Conservation (phyloP, 495 filamentous ascomycete genomes). For the Lineolata rhizophorae region DNA sequence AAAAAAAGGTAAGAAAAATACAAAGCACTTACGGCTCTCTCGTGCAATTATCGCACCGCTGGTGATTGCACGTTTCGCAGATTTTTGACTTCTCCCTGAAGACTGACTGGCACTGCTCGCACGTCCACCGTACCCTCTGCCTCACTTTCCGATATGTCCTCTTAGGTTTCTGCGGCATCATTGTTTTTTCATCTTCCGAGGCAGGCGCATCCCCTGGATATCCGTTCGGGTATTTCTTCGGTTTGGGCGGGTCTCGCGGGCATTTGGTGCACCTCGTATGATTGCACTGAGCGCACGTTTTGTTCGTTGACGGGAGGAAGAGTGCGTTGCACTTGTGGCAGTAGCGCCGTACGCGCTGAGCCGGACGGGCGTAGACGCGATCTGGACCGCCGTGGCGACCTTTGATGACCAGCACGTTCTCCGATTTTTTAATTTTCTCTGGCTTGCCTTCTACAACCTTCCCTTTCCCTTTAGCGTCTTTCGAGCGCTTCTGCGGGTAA, state of each 20-base stretch:
- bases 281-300: conserved; percentile 38
- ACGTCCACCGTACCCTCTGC: conserved; percentile 1
- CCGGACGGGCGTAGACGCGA: conserved; percentile 38
- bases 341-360: conserved; percentile 47
- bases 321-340: conserved; percentile 55
- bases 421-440: conserved; percentile 9
- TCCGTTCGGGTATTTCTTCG: conserved; percentile 51
- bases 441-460: conserved; percentile 22
- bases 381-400: conserved; percentile 33
- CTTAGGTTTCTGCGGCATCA: background rate
- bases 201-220: conserved; percentile 44
- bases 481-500: conserved; percentile 33
- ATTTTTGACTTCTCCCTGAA: background rate
- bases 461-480: conserved; percentile 21
- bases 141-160: background rate
- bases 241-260: conserved; percentile 54
- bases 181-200: background rate
- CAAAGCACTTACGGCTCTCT: background rate
- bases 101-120: background rate
- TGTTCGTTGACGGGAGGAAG: conserved; percentile 27
- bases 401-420: conserved; percentile 5
- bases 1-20: background rate
- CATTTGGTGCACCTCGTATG: conserved; percentile 67
- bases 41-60: conserved; percentile 1
- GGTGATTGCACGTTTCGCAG: background rate